Conservation (phyloP, 179 eudicot species). For the Vitellaria paradoxa region DNA sequence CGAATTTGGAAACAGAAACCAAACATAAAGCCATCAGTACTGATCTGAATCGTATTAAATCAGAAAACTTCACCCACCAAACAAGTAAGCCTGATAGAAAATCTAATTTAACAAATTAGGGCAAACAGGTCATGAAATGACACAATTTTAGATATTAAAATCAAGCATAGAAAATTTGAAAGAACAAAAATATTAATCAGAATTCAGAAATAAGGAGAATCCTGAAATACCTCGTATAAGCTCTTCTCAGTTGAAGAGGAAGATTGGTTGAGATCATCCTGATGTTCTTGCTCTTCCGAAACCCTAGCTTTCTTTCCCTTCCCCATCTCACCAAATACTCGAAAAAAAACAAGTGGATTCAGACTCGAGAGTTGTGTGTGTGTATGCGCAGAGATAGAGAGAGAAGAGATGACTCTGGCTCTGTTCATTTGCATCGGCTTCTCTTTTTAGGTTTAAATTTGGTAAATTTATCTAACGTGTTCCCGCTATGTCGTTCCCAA, state of each 20-base stretch:
- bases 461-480: too few species aligned
- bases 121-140: background rate
- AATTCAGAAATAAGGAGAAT: background rate
- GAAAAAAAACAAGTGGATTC: too few species aligned
- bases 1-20: too few species aligned
- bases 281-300: background rate
- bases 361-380: background rate
- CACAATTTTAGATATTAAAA: too few species aligned
- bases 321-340: background rate
- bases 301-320: slow-evolving; percentile 6
- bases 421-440: background rate
- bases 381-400: background rate
- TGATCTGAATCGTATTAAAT: background rate
- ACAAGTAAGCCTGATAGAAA: background rate
- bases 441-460: too few species aligned
- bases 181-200: background rate
- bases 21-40: background rate
- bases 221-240: slow-evolving; percentile 56
- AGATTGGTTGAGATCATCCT: slow-evolving; percentile 9
- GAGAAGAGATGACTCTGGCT: background rate
- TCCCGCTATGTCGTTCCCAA: too few species aligned
- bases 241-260: slow-evolving; percentile 23
- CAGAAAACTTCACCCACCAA: background rate
- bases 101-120: slow-evolving; percentile 6
- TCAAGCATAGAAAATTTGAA: background rate